Conservation (phyloP, 495 filamentous ascomycete species). For the Chaetomidium leptoderma region DNA sequence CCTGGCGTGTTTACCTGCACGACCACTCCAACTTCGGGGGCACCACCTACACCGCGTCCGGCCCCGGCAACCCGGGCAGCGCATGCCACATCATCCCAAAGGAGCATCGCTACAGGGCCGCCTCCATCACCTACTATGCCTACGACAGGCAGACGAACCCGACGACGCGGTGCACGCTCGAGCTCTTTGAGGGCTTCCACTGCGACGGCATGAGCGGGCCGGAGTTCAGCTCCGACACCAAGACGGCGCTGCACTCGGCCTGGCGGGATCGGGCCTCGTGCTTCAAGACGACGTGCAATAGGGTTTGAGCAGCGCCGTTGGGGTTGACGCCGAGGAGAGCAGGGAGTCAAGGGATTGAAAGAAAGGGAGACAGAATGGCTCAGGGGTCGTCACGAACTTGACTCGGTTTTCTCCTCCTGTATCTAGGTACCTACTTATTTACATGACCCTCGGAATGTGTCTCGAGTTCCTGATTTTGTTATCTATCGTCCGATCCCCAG, state of each 20-base stretch:
- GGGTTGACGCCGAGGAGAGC: too few relatives aligned
- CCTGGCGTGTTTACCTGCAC: background rate
- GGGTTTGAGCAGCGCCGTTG: too few relatives aligned
- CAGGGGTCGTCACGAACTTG: too few relatives aligned
- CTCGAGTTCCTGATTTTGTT: background rate
- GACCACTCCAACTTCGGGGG: background rate
- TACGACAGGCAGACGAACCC: background rate
- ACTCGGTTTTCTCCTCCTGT: too few relatives aligned
- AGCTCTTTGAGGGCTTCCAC: background rate
- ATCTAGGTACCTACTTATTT: too few relatives aligned
- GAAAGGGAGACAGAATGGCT: too few relatives aligned
- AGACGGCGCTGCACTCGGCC: background rate
- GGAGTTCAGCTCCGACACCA: background rate
- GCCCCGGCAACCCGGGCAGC: background rate
- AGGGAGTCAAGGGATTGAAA: too few relatives aligned
- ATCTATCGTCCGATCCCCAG: too few relatives aligned
- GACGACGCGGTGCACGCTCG: background rate
- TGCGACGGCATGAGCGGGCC: background rate
- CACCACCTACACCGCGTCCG: background rate
- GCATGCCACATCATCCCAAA: background rate
- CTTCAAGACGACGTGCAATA: background rate
- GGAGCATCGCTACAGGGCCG: background rate
- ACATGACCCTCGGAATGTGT: too few relatives aligned
- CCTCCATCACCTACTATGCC: background rate
- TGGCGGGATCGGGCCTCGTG: background rate